phyloP scores from a whole-genome alignment of 306 rosid species.

The Vachellia pachyceras region DNA sequence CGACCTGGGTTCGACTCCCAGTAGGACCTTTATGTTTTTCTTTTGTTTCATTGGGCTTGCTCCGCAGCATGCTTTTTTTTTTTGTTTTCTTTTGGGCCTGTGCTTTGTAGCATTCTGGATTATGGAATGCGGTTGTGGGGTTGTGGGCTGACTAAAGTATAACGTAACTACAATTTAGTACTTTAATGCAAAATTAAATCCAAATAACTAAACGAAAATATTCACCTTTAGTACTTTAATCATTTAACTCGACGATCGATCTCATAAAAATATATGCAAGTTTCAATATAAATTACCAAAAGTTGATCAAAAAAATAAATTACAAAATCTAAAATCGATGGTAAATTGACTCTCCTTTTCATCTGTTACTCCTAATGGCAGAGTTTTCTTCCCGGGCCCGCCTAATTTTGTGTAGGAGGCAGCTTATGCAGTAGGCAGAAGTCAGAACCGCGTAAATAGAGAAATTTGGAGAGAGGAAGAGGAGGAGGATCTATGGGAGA shows the following conservation, averaged over 20 bases:
- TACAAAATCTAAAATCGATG: no score
- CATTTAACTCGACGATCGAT: no score
- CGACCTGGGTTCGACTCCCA: slow-evolving; percentile 69
- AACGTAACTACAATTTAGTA: no score
- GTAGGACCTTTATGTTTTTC: slow-evolving; percentile 41
- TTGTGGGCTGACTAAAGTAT: no score
- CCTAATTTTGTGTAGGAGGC: neutral
- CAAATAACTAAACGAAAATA: neutral
- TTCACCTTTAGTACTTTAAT: neutral
- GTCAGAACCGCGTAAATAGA: neutral
- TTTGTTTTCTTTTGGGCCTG: no score
- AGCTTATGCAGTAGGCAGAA: neutral
- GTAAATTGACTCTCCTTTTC: neutral
- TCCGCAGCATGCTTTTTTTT: no score
- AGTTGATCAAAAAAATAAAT: no score
- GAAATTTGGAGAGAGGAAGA: neutral
- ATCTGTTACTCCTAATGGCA: neutral
- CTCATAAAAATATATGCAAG: no score
- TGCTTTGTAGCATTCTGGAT: no score
- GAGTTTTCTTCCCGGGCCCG: neutral
- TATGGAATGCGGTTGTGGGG: no score
- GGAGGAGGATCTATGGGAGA: slow-evolving; percentile 66
- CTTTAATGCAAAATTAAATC: neutral
- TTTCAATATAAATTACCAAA: no score
- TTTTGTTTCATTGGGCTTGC: no score